phyloP scores from a whole-genome alignment of 352 stramenopile genomes.

The Phytophthora pisi region DNA sequence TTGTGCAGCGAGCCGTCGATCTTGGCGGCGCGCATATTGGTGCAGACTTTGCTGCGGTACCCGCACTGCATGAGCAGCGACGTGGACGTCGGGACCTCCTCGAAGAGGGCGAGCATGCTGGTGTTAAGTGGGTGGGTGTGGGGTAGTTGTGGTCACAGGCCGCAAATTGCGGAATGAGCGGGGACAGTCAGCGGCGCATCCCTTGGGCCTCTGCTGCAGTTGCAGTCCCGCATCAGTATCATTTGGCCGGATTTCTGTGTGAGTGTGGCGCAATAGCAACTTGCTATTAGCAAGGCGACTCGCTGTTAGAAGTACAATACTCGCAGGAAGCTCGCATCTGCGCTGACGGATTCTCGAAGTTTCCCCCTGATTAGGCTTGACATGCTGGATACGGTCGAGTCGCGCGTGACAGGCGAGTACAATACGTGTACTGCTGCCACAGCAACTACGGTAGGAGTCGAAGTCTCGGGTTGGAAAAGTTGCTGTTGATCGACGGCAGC shows the following conservation, averaged over 20 bases:
- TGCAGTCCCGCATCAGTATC: neutral
- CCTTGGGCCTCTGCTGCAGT: neutral
- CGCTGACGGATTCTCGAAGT: constrained; percentile 2
- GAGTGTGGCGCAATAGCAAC: too few species aligned
- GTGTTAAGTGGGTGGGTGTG: constrained; percentile 1
- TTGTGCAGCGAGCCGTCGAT: constrained; percentile 55
- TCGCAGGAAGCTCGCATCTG: constrained; percentile 4
- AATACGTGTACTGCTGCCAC: neutral
- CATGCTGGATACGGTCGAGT: neutral
- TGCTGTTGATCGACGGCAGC: neutral
- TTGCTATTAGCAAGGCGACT: neutral
- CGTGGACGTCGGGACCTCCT: constrained; percentile 21
- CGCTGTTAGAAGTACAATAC: constrained; percentile 2
- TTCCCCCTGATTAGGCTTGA: neutral
- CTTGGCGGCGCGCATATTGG: constrained; percentile 46
- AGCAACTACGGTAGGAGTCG: neutral
- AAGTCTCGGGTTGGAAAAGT: neutral
- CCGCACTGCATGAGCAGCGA: constrained; percentile 26
- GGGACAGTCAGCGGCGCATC: neutral
- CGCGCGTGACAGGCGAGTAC: neutral
- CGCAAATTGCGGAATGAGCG: constrained; percentile 29
- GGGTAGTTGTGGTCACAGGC: constrained; percentile 12
- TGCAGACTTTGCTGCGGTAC: constrained; percentile 62
- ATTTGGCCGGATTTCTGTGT: constrained; percentile 1
- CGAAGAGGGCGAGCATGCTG: constrained; percentile 25